phyloP scores from a whole-genome alignment of 345 rosid genomes.

The Aethionema arabicum region DNA sequence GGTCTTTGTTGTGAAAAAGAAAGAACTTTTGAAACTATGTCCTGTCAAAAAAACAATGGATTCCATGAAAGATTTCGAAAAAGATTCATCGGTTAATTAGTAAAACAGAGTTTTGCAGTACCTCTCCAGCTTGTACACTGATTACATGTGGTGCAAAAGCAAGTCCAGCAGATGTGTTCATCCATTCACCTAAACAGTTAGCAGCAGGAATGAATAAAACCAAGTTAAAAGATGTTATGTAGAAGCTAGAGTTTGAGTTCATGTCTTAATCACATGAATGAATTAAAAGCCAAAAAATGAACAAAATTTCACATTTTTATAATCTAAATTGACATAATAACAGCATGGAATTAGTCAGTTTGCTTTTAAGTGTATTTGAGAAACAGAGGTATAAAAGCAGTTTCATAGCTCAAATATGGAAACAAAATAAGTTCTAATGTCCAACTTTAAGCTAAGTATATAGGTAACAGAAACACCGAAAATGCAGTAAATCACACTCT shows the following conservation, averaged over 20 bases:
- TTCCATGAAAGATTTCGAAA: not conserved
- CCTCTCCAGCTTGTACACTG: constrained; percentile 78
- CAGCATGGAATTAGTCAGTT: not conserved
- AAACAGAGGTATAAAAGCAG: too few relatives aligned
- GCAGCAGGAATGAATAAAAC: not conserved
- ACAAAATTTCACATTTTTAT: not conserved
- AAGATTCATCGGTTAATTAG: not conserved
- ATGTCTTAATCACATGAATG: not conserved
- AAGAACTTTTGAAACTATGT: constrained; percentile 68
- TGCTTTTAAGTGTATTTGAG: too few relatives aligned
- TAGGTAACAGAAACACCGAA: too few relatives aligned
- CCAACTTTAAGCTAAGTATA: too few relatives aligned
- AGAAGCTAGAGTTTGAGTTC: not conserved
- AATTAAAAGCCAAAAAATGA: not conserved
- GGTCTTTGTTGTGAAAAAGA: constrained; percentile 80
- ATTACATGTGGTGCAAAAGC: constrained; percentile 92
- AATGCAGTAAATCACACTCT: too few relatives aligned
- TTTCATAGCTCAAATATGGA: too few relatives aligned
- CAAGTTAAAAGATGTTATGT: not conserved
- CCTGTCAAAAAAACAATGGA: constrained; percentile 43
- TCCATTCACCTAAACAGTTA: constrained; percentile 77
- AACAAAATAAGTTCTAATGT: too few relatives aligned
- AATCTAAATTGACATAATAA: not conserved
- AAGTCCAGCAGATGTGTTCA: constrained; percentile 83
- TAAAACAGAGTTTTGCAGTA: constrained; percentile 15